Base-by-base conservation (phyloP, 139 green algal genomes). In the Axilococcus clingmanii region DNA sequence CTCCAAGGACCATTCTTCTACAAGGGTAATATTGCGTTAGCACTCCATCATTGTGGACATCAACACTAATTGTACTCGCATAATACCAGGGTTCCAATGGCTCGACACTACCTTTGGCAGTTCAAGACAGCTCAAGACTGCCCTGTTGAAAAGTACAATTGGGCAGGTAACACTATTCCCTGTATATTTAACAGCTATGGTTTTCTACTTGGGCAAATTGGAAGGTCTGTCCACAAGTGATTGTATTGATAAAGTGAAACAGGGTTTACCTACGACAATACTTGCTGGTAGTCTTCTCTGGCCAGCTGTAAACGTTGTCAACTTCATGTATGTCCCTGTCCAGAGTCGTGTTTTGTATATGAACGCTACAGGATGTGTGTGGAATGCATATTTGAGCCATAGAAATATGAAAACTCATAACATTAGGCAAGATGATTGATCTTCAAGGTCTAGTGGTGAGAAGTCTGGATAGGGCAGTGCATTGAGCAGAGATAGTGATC, bases 1-100 rank as follows among this genome's bases (percentile, higher is more conserved):
- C 61, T 82, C 4, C 74, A 82, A 25, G 74, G 74, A 4, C 74
- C 74, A 9, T 79, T 64, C 43, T 79, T 82, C 59, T 52, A 61
- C 3, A 46, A 36, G 12, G n/a, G n/a, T n/a, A n/a, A n/a, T n/a
- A n/a, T n/a, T n/a, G n/a, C n/a, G n/a, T n/a, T n/a, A n/a, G n/a
- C n/a, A n/a, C n/a, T n/a, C n/a, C n/a, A n/a, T n/a, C n/a, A n/a
- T n/a, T n/a, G n/a, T n/a, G n/a, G n/a, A n/a, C n/a, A n/a, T n/a
- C n/a, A n/a, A n/a, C n/a, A n/a, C n/a, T n/a, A n/a, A n/a, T n/a
- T n/a, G n/a, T n/a, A n/a, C n/a, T n/a, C n/a, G n/a, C n/a, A n/a
- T n/a, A n/a, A n/a, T n/a, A n/a, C n/a, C n/a, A n/a, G 69, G 55
- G 14, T 82, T 81, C 32, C 28, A 42, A 6, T 72, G 59, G 59